Evolutionary conservation across 2,329 filamentous ascomycete genomes (phyloP), one percentile per base, ranked within the genome.

Genomic region (Botrytis elliptica): DNA sequence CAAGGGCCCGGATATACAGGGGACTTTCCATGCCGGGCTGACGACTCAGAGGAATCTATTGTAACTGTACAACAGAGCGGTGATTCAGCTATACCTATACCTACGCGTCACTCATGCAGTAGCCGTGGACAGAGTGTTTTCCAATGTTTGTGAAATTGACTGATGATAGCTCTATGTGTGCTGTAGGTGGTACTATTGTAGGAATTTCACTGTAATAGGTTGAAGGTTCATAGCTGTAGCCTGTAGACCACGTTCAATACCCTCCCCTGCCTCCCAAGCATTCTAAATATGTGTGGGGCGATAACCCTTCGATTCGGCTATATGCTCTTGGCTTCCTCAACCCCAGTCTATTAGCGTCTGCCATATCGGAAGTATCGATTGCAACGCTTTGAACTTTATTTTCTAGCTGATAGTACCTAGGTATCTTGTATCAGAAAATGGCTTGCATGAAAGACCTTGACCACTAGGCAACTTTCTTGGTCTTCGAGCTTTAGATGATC

Each of bases 381-480:
- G 33, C 38, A 36, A 69, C 49, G 2, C 38, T 42, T 57, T 16
- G 42, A 68, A 49, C 49, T 55, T 57, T 38, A 57, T 40, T 33
- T 29, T 12, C n/a, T 52, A 65, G 29, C 63, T 65, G 40, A 65
- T 33, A 25, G 7, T 46, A 42, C 33, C 18, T 36, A 36, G 65
- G 7, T 46, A 42, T 44, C 18, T 36, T 46, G 65, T 25, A 40
- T 14, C 44, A 38, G 44, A 14, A 52, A 29, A 38, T n/a, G 33
- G 46, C 33, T 65, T 55, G 46, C 46, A 55, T 67, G n/a, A 40
- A 49, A 55, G 8, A 38, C 25, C 16, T 44, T 29, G 46, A 52
- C 66, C 66, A 33, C 66, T 69, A 42, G 66, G 66, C 18, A 69
- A 44, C 36, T 33, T 40, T 65, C 38, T 69, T 18, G n/a, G 44